Evolutionary conservation across 176 grass and related monocot genomes (phyloP), one percentile per base, ranked within the genome.

Genomic region (Musa itinerans): DNA sequence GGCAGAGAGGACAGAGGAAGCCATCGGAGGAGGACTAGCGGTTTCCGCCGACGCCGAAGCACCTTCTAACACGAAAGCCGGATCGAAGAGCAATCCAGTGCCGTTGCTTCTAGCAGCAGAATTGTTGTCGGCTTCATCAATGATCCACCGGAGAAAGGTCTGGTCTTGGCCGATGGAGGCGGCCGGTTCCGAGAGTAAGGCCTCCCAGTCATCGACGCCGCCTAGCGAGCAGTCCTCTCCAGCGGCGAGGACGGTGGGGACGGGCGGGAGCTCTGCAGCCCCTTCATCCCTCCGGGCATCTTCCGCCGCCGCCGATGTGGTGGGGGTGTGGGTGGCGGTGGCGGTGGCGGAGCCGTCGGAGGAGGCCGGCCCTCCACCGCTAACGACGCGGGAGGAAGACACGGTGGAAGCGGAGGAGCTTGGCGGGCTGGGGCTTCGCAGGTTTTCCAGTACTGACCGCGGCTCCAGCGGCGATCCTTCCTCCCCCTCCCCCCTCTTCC

Each of bases 401-500:
- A 68, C 13, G 26, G 65, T 68, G 11, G 65, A 68, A n/a, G 25
- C 65, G 13, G 65, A 64, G 65, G 65, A 68, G 14, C 65, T 68
- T 16, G 65, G 65, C 24, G 65, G 26, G 27, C 65, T 68, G 43
- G 65, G 65, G 65, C 65, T 68, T 26, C 65, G 65, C 65, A 24
- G 8, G 65, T 14, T 29, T 68, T 68, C 65, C 65, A 68, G 25
- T 1, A 68, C 65, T 26, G 65, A 68, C 13, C 65, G 65, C 25
- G 65, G 65, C 27, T 68, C 65, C 13, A 48, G 65, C 26, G 17
- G 16, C 65, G 43, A 43, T 10, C 7, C 11, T 68, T 68, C 65
- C 34, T 2, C 23, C 34, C 14, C 27, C 65, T 43, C 26, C 26
- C 27, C 48, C 65, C 65, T 68, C 65, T 43, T 68, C 34, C 4